Percentiles rank a stretch among this genome's conserved stretches.
These are phyloP conservation scores for Cyberlindnera mrakii DNA, from an alignment of 805 yeast genomes.

Conservation along the genomic window DNA sequence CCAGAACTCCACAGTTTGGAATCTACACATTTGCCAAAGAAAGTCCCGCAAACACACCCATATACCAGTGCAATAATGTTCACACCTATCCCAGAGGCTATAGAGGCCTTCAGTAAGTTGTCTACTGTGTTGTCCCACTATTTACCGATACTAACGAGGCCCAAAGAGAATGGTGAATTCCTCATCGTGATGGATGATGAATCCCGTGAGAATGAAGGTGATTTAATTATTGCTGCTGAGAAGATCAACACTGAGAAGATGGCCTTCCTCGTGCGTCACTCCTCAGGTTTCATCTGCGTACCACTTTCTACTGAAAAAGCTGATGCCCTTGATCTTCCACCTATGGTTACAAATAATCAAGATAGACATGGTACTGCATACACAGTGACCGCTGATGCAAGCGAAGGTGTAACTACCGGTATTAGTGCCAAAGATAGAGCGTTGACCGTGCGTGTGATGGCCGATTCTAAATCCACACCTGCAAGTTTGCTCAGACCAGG, in stretches of 20 bases:
- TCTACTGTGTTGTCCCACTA: neutral
- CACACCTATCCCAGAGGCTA: conserved; percentile 59
- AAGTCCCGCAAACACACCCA: neutral
- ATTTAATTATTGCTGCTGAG: conserved; percentile 89
- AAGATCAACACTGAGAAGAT: conserved; percentile 71
- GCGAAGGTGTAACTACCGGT: conserved; percentile 92
- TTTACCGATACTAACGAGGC: conserved; percentile 2
- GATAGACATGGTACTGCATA: conserved; percentile 97
- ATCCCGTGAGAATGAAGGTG: conserved; percentile 95
- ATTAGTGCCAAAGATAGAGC: conserved; percentile 94
- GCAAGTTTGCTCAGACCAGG: conserved; percentile 86
- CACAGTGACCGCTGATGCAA: conserved; percentile 84
- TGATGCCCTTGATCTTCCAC: conserved; percentile 70
- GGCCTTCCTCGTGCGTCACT: conserved; percentile 88
- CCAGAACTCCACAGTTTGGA: too few species aligned
- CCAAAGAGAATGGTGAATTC: conserved; percentile 40
- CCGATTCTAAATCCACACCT: conserved; percentile 50
- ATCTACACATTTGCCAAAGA: neutral
- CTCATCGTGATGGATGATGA: conserved; percentile 97
- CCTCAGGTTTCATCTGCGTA: conserved; percentile 90
- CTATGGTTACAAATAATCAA: conserved; percentile 48
- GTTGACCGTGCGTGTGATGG: conserved; percentile 67
- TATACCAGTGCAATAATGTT: conserved; percentile 24
- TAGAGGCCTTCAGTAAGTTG: conserved; percentile 55
- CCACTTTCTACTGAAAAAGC: conserved; percentile 79